Evolutionary conservation across 75 land plant genomes (phyloP).

Genomic region (Picea glauca): DNA sequence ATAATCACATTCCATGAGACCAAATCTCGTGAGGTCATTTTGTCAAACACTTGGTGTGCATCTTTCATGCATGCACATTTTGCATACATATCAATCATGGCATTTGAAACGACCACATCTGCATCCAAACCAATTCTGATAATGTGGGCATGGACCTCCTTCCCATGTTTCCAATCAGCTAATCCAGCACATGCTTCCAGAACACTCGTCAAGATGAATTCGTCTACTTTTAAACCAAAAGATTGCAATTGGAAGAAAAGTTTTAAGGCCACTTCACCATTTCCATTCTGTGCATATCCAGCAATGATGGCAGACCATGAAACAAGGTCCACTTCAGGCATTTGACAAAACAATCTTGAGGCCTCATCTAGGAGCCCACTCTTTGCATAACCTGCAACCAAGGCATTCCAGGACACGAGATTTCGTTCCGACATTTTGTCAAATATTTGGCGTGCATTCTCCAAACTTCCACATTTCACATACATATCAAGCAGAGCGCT

Average conservation of each 20-base stretch:
- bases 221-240: slow-evolving; percentile 8
- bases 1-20: slow-evolving; percentile 15
- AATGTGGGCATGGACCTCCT: slow-evolving; percentile 27
- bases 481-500: slow-evolving; percentile 55
- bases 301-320: slow-evolving; percentile 40
- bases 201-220: slow-evolving; percentile 16
- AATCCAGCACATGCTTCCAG: slow-evolving; percentile 24
- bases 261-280: slow-evolving; percentile 14
- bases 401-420: slow-evolving; percentile 38
- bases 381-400: slow-evolving; percentile 35
- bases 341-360: slow-evolving; percentile 15
- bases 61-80: slow-evolving; percentile 19
- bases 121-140: slow-evolving; percentile 28
- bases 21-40: slow-evolving; percentile 14
- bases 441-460: slow-evolving; percentile 41
- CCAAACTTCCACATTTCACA: slow-evolving; percentile 48
- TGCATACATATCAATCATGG: slow-evolving; percentile 33
- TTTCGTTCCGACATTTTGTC: slow-evolving; percentile 17
- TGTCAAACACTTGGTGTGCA: slow-evolving; percentile 22
- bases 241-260: slow-evolving; percentile 10
- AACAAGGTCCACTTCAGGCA: slow-evolving; percentile 29
- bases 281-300: slow-evolving; percentile 29
- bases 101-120: slow-evolving; percentile 19
- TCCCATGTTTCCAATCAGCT: slow-evolving; percentile 15
- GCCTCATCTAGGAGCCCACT: slow-evolving; percentile 39